These are phyloP conservation scores for Podosphaera leucotricha DNA, from an alignment of 2,329 filamentous ascomycete species.

Conservation along the genomic window DNA sequence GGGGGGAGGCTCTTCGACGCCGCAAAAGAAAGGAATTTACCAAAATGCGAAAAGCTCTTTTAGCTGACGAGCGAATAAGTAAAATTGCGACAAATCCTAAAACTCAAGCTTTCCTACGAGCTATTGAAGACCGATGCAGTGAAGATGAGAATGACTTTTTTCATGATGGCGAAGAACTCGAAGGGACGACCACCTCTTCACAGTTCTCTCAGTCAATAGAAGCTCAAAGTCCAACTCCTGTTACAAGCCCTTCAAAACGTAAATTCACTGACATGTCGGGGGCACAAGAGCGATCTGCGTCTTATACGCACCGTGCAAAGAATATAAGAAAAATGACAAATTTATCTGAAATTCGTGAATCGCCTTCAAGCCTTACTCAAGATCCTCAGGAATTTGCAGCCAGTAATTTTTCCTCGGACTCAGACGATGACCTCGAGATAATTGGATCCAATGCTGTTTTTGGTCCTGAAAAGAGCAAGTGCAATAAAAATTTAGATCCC, in stretches of 20 bases:
- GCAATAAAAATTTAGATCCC: constrained; percentile 12
- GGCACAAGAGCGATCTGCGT: constrained; percentile 27
- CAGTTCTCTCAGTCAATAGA: constrained; percentile 16
- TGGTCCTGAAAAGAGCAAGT: constrained; percentile 10
- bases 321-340: constrained; percentile 43
- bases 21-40: constrained; percentile 75
- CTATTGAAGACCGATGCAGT: constrained; percentile 60
- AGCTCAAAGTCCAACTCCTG: constrained; percentile 23
- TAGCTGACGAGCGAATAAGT: constrained; percentile 72
- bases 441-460: constrained; percentile 20
- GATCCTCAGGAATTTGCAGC: constrained; percentile 28
- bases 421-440: constrained; percentile 28
- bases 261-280: constrained; percentile 20
- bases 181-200: constrained; percentile 18
- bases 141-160: constrained; percentile 61
- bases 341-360: constrained; percentile 60
- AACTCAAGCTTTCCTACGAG: constrained; percentile 70
- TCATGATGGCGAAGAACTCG: constrained; percentile 24
- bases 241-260: constrained; percentile 12
- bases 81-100: constrained; percentile 78
- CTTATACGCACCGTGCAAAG: constrained; percentile 37
- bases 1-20: constrained; percentile 49
- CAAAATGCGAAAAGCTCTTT: constrained; percentile 71
- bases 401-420: constrained; percentile 27
- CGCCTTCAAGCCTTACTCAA: constrained; percentile 63